Evolutionary conservation across 495 filamentous ascomycete species (phyloP).

Genomic region (Annulohypoxylon maeteangense): DNA sequence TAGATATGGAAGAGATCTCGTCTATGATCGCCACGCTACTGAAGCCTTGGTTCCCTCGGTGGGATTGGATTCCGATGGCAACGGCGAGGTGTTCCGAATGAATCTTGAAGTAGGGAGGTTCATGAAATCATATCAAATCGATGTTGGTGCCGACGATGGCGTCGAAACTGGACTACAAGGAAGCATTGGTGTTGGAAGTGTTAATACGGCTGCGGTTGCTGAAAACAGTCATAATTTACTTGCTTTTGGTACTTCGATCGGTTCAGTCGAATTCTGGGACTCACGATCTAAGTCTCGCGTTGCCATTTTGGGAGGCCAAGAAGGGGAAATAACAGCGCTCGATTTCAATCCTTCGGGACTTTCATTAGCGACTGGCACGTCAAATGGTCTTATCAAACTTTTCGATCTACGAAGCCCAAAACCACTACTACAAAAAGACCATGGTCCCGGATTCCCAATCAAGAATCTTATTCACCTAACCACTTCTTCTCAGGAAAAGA

Average conservation of each 20-base stretch:
- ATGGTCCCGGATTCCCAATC: constrained; percentile 91
- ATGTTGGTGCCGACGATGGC: constrained; percentile 85
- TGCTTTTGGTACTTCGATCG: constrained; percentile 93
- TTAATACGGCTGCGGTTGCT: constrained; percentile 91
- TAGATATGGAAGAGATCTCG: constrained; percentile 89
- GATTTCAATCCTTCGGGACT: constrained; percentile 88
- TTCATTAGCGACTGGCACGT: constrained; percentile 87
- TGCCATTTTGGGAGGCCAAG: constrained; percentile 72
- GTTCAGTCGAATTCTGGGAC: constrained; percentile 98
- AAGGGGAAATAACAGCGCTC: constrained; percentile 84
- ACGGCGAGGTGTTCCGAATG: constrained; percentile 90
- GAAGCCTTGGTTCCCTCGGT: constrained; percentile 90
- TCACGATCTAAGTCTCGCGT: constrained; percentile 81
- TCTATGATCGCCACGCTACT: constrained; percentile 84
- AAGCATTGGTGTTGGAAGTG: constrained; percentile 79
- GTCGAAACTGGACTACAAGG: constrained; percentile 80
- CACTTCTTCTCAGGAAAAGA: constrained; percentile 80
- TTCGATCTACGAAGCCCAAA: constrained; percentile 93
- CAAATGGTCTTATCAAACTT: constrained; percentile 86
- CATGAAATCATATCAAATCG: constrained; percentile 79
- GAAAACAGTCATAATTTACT: constrained; percentile 90
- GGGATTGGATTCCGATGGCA: constrained; percentile 80
- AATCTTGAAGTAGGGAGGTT: constrained; percentile 92
- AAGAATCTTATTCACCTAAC: constrained; percentile 89
- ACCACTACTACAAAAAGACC: constrained; percentile 88